Conservation (phyloP, 2,329 filamentous ascomycete genomes). For the Trichoderma atrobrunneum region DNA sequence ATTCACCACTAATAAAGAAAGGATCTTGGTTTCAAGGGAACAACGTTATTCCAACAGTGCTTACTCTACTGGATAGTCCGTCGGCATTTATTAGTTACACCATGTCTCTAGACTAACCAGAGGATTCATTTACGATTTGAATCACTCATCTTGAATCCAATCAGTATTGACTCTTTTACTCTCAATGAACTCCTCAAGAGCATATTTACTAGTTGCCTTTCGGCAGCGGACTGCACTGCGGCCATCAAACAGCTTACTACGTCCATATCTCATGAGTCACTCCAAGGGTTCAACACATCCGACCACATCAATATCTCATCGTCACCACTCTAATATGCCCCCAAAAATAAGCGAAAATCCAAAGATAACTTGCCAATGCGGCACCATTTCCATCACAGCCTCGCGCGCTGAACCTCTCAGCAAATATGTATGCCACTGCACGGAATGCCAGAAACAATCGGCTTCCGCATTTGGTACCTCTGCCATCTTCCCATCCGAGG, state of each 20-base stretch:
- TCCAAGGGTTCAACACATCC: background rate
- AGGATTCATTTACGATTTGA: background rate
- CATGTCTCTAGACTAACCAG: background rate
- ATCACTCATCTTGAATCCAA: background rate
- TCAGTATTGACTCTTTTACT: background rate
- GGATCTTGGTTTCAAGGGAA: background rate
- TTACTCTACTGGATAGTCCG: background rate
- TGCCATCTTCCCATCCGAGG: conserved; percentile 40
- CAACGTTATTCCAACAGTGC: background rate
- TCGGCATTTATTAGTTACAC: background rate
- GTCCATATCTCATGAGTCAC: background rate
- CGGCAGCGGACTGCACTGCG: background rate
- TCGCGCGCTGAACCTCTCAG: background rate
- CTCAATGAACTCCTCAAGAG: background rate
- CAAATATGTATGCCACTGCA: conserved; percentile 40
- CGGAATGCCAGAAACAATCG: conserved; percentile 44
- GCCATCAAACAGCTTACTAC: background rate
- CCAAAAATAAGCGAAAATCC: background rate
- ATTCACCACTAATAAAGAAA: background rate
- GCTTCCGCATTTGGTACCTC: conserved; percentile 46
- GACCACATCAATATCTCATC: background rate
- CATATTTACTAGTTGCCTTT: background rate
- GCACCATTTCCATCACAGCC: background rate
- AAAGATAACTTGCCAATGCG: background rate
- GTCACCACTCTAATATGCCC: background rate